Conservation (phyloP, 495 filamentous ascomycete species). For the Filosporella fistucella region DNA sequence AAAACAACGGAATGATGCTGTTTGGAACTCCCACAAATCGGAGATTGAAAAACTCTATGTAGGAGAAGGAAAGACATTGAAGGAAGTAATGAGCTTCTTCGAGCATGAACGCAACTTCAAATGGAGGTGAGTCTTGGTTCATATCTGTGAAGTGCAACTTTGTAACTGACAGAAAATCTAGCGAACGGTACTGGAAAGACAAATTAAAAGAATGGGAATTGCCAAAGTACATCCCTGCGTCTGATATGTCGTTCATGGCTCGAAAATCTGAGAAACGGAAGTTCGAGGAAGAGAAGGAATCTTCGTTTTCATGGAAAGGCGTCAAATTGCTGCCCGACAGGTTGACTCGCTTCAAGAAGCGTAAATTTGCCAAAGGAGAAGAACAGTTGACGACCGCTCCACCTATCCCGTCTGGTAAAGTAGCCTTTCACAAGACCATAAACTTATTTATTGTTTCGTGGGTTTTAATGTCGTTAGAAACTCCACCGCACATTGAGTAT, state of each 20-base stretch:
- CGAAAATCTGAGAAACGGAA: constrained; percentile 4
- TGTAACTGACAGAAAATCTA: no score
- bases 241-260: background rate
- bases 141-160: no score
- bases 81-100: constrained; percentile 2
- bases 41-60: constrained; percentile 4
- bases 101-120: constrained; percentile 2
- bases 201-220: constrained; percentile 10
- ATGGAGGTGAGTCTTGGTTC: no score
- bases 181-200: constrained; percentile 4
- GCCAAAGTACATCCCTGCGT: constrained; percentile 3
- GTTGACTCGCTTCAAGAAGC: no score
- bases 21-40: constrained; percentile 1
- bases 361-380: no score
- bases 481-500: no score
- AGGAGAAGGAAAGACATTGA: constrained; percentile 1
- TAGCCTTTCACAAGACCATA: no score
- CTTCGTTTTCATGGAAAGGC: background rate
- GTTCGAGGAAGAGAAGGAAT: constrained; percentile 1
- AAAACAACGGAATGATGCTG: no score
- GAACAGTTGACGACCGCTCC: no score
- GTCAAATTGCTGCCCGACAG: background rate
- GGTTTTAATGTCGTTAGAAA: no score
- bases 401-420: no score
- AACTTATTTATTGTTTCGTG: no score